Conservation (phyloP, 495 filamentous ascomycete genomes). For the Diplogelasinospora grovesii region DNA sequence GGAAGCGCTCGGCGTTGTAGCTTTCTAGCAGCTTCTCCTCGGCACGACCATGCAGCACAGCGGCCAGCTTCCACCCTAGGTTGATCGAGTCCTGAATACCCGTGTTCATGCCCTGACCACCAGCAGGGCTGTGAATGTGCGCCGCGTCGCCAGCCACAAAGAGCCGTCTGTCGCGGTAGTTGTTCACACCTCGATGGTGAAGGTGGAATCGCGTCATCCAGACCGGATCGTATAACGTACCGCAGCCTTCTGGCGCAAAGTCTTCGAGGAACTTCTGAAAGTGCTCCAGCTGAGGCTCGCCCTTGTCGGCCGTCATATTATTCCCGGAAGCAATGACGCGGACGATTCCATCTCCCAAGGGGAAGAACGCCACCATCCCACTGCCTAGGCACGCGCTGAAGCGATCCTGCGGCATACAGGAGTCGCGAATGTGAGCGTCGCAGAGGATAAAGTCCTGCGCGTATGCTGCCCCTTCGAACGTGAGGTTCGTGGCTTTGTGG, state of each 20-base stretch:
- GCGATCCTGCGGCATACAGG: slow-evolving; percentile 21
- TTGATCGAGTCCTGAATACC: slow-evolving; percentile 55
- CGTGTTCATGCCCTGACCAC: slow-evolving; percentile 56
- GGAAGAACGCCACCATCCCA: slow-evolving; percentile 25
- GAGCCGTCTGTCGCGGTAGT: slow-evolving; percentile 31
- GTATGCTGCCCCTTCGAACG: slow-evolving; percentile 36
- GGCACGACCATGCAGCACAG: slow-evolving; percentile 18
- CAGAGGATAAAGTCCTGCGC: slow-evolving; percentile 40
- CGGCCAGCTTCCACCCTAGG: slow-evolving; percentile 50
- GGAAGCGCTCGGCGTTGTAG: slow-evolving; percentile 32
- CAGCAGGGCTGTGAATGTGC: slow-evolving; percentile 52
- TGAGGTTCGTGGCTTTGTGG: slow-evolving; percentile 27
- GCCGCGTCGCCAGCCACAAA: slow-evolving; percentile 54
- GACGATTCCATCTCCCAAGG: slow-evolving; percentile 20
- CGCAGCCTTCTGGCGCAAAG: slow-evolving; percentile 25
- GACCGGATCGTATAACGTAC: slow-evolving; percentile 24
- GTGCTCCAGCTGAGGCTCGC: slow-evolving; percentile 22
- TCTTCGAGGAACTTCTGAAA: slow-evolving; percentile 23
- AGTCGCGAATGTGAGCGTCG: slow-evolving; percentile 31
- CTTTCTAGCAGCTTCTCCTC: slow-evolving; percentile 24
- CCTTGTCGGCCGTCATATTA: slow-evolving; percentile 6
- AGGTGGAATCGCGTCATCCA: slow-evolving; percentile 37
- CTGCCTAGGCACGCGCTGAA: slow-evolving; percentile 21
- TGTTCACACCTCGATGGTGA: slow-evolving; percentile 31
- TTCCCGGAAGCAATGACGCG: slow-evolving; percentile 25